These are phyloP conservation scores for Penicillium sp. DNA, from an alignment of 2,329 filamentous ascomycete species.

Conservation along the genomic window DNA sequence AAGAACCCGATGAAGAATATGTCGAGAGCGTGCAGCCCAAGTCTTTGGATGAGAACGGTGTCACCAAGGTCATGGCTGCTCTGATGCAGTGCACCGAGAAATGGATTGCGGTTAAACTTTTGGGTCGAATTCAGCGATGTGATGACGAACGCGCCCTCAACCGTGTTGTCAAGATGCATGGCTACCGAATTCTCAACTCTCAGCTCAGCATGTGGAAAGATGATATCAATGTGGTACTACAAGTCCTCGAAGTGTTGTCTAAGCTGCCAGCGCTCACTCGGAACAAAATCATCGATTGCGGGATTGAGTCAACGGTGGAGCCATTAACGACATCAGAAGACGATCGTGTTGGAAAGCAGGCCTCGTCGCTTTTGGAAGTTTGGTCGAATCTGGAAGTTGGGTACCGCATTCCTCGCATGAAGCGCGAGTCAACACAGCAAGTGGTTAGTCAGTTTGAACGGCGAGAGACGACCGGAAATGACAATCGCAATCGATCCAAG, in stretches of 20 bases:
- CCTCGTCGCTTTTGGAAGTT: conserved; percentile 68
- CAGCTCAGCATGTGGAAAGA: conserved; percentile 79
- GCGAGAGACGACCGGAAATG: conserved; percentile 45
- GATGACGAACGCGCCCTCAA: conserved; percentile 83
- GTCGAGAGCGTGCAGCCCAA: conserved; percentile 82
- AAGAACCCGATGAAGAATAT: conserved; percentile 92
- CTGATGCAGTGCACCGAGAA: conserved; percentile 98
- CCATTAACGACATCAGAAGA: conserved; percentile 65
- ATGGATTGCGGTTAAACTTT: conserved; percentile 95
- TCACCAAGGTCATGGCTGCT: conserved; percentile 92
- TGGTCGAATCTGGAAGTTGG: conserved; percentile 89
- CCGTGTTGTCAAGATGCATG: conserved; percentile 91
- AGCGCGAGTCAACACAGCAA: conserved; percentile 59
- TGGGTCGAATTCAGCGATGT: conserved; percentile 81
- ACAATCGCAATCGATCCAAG: conserved; percentile 26
- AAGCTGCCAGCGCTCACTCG: conserved; percentile 84
- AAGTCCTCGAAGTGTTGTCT: conserved; percentile 85
- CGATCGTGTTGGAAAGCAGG: conserved; percentile 68
- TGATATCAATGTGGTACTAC: conserved; percentile 84
- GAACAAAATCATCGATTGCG: conserved; percentile 96
- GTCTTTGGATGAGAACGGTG: conserved; percentile 73
- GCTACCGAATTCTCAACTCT: conserved; percentile 89
- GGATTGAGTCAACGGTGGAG: conserved; percentile 80
- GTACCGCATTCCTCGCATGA: conserved; percentile 89
- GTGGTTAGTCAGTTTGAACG: conserved; percentile 64